These are phyloP conservation scores for Pharnaceum exiguum DNA, from an alignment of 148 eudicot species.

Conservation along the genomic window DNA sequence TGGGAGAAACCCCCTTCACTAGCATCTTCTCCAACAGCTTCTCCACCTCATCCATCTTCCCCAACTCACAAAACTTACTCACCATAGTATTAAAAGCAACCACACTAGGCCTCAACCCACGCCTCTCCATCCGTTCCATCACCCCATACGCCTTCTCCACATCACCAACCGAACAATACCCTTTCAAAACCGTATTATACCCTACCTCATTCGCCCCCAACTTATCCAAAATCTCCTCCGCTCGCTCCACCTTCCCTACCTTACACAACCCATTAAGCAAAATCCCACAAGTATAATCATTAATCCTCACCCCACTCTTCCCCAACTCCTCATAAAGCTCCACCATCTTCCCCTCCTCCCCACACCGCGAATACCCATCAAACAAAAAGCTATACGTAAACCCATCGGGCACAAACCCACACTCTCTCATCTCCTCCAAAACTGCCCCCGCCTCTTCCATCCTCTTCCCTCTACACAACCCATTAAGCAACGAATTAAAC, in stretches of 20 bases:
- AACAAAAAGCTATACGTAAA: constrained; percentile 63
- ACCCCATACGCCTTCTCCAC: constrained; percentile 44
- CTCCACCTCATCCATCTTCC: constrained; percentile 52
- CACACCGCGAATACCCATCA: constrained; percentile 57
- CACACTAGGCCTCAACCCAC: constrained; percentile 44
- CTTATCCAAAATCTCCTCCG: constrained; percentile 45
- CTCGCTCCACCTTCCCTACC: constrained; percentile 54
- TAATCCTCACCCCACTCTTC: constrained; percentile 34
- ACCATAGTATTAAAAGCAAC: constrained; percentile 61
- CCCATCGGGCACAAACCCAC: constrained; percentile 64
- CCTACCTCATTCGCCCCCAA: constrained; percentile 45
- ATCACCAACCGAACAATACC: constrained; percentile 45
- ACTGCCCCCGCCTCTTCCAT: constrained; percentile 48
- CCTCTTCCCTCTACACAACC: constrained; percentile 52
- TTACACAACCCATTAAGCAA: constrained; percentile 73
- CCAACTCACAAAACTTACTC: constrained; percentile 44
- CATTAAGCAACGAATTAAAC: constrained; percentile 65
- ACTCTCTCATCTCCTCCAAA: constrained; percentile 54
- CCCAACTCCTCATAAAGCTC: constrained; percentile 39
- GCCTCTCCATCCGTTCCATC: constrained; percentile 46
- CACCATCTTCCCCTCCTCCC: constrained; percentile 38
- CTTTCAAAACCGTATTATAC: constrained; percentile 60
- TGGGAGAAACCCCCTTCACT: constrained; percentile 44
- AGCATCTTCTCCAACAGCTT: constrained; percentile 62
- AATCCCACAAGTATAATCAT: constrained; percentile 45